These are phyloP conservation scores for Candida lessepsii DNA, from an alignment of 805 yeast genomes.

Conservation along the genomic window DNA sequence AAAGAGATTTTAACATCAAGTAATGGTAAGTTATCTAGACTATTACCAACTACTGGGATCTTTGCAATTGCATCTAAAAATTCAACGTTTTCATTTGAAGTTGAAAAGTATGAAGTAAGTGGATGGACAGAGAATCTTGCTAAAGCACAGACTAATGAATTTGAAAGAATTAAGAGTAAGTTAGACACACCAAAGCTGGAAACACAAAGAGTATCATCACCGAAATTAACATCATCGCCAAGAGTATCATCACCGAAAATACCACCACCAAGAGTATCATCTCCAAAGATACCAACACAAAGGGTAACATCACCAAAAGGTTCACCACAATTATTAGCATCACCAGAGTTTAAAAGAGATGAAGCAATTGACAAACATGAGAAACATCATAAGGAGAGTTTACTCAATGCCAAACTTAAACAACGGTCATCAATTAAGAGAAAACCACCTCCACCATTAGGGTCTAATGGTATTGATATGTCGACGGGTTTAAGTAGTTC, in stretches of 20 bases:
- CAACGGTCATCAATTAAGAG: conserved; percentile 24
- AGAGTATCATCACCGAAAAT: not conserved
- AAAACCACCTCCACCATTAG: conserved; percentile 31
- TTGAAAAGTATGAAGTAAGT: conserved; percentile 48
- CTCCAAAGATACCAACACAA: conserved; percentile 19
- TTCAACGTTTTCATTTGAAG: conserved; percentile 57
- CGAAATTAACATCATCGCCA: not conserved
- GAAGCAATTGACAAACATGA: conserved; percentile 3
- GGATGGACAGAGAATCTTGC: conserved; percentile 59
- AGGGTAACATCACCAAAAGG: conserved; percentile 23
- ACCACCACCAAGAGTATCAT: not conserved
- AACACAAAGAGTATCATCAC: not conserved
- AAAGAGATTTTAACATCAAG: conserved; percentile 53
- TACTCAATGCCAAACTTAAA: conserved; percentile 18
- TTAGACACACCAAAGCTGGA: conserved; percentile 14
- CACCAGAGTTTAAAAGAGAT: conserved; percentile 5
- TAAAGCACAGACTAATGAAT: conserved; percentile 46
- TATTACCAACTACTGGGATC: conserved; percentile 39
- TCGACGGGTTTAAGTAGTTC: conserved; percentile 28
- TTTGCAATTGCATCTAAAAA: conserved; percentile 60
- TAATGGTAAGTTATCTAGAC: conserved; percentile 26
- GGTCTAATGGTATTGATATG: conserved; percentile 23
- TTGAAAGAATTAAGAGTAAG: conserved; percentile 39
- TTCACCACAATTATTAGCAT: conserved; percentile 1
- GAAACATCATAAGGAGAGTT: conserved; percentile 10